Percentiles rank a stretch among this genome's conserved stretches.
phyloP scores from a whole-genome alignment of 108 stramenopile species.

The Cylindrotheca fusiformis region DNA sequence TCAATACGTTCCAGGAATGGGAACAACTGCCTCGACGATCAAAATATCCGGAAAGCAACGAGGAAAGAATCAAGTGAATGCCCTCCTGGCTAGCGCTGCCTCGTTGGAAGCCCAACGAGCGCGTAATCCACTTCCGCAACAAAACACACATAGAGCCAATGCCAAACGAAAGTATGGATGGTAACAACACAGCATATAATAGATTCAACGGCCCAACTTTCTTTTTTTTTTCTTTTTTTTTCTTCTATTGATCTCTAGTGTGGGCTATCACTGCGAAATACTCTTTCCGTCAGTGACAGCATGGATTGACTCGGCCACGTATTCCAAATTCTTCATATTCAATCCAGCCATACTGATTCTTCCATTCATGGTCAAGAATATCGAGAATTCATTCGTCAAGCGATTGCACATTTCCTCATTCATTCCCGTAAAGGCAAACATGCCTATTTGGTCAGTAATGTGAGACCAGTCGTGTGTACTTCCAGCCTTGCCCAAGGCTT shows the following conservation, averaged over 20 bases:
- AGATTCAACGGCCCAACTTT: too few relatives aligned
- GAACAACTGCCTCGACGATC: conserved; percentile 14
- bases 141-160: conserved; percentile 19
- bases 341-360: conserved; percentile 93
- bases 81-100: conserved; percentile 36
- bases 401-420: conserved; percentile 75
- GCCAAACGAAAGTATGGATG: conserved; percentile 55
- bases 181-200: conserved; percentile 21
- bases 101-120: conserved; percentile 30
- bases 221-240: neutral
- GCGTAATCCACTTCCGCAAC: conserved; percentile 7
- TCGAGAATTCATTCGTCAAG: conserved; percentile 67
- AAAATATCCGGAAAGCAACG: conserved; percentile 25
- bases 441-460: conserved; percentile 92
- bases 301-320: conserved; percentile 86
- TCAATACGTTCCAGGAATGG: conserved; percentile 24
- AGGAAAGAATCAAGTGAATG: conserved; percentile 43
- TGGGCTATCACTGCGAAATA: conserved; percentile 14
- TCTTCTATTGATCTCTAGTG: neutral
- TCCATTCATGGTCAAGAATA: conserved; percentile 90
- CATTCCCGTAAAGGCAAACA: conserved; percentile 95
- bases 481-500: conserved; percentile 60
- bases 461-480: conserved; percentile 83
- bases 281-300: conserved; percentile 76
- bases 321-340: conserved; percentile 81